Evolutionary conservation across 2,329 filamentous ascomycete genomes (phyloP).

Genomic region (Exophiala alcalophila): DNA sequence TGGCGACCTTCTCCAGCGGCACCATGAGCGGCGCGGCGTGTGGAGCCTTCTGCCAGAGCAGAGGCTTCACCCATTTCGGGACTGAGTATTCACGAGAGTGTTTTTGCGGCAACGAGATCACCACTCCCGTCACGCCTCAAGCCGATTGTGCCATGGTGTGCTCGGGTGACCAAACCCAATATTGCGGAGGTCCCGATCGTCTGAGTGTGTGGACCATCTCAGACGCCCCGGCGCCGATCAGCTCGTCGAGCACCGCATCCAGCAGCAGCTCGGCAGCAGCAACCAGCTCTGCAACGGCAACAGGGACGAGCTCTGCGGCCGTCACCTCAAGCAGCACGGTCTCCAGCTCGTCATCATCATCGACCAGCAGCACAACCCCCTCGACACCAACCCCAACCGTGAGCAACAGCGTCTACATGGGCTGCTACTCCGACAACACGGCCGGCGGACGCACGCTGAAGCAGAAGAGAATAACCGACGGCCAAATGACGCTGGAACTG

Average conservation of each 20-base stretch:
- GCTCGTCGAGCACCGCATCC: background rate
- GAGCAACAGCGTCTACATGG: conserved; percentile 24
- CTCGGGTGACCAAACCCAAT: conserved; percentile 28
- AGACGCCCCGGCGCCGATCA: background rate
- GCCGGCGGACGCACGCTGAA: background rate
- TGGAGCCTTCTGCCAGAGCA: conserved; percentile 18
- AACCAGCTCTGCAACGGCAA: background rate
- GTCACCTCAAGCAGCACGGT: too few relatives aligned
- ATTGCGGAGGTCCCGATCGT: conserved; percentile 30
- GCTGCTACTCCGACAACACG: conserved; percentile 41
- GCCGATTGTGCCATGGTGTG: conserved; percentile 26
- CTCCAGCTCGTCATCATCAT: too few relatives aligned
- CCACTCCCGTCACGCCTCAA: conserved; percentile 8
- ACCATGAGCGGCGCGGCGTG: conserved; percentile 33
- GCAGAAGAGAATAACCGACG: background rate
- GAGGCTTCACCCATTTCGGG: conserved; percentile 36
- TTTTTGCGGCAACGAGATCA: conserved; percentile 32
- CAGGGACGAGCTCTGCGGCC: too few relatives aligned
- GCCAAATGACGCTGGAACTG: conserved; percentile 32
- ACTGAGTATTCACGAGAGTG: conserved; percentile 41
- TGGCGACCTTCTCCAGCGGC: conserved; percentile 46
- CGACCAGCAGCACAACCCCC: too few relatives aligned
- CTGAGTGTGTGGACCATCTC: conserved; percentile 26
- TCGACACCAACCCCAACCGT: conserved; percentile 1
- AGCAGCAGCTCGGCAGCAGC: background rate